Evolutionary conservation across 1,139 yeast species (phyloP), one percentile per base, ranked within the genome.

Genomic region (Diutina rugosa): DNA sequence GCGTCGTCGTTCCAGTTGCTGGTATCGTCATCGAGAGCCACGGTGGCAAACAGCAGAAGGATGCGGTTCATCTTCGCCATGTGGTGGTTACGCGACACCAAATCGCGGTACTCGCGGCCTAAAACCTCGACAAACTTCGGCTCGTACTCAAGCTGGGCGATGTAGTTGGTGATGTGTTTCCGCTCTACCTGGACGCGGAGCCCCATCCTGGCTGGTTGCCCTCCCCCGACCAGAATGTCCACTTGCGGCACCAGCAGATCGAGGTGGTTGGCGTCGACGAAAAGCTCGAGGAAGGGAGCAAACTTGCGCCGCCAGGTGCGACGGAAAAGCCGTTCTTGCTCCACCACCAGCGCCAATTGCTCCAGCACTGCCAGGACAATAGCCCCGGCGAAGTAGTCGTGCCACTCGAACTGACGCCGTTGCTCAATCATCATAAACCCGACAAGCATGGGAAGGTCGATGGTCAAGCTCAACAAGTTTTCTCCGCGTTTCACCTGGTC

Each of bases 371-470:
- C 78, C 46, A 73, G 72, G 0, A 79, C 77, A 1, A 81, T 65
- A 1, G 78, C 77, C 57, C 77, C 76, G 51, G 86, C 68, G 55
- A 79, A 79, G 59, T 74, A 75, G 55, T 77, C 77, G 30, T 77
- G 72, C 95, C 96, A 89, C 60, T 82, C 83, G 51, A 72, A 72
- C 60, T 93, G 84, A 56, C 95, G 77, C 57, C 87, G 69, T 55
- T 74, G 76, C 63, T 91, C 97, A 51, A 90, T 78, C 29, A 89
- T 65, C 65, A 84, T 77, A 35, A 87, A 78, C 1, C 98, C 98
- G 66, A 88, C 89, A 1, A 90, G 70, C 48, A 89, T 70, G 0
- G 98, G 97, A 56, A 90, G 67, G 65, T 90, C 97, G 18, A 84
- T 77, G 1, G 89, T 84, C 16, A 79, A 64, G 0, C 84, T 76